phyloP scores from a whole-genome alignment of 495 filamentous ascomycete species.

The Melanomma pulvis-pyrius region DNA sequence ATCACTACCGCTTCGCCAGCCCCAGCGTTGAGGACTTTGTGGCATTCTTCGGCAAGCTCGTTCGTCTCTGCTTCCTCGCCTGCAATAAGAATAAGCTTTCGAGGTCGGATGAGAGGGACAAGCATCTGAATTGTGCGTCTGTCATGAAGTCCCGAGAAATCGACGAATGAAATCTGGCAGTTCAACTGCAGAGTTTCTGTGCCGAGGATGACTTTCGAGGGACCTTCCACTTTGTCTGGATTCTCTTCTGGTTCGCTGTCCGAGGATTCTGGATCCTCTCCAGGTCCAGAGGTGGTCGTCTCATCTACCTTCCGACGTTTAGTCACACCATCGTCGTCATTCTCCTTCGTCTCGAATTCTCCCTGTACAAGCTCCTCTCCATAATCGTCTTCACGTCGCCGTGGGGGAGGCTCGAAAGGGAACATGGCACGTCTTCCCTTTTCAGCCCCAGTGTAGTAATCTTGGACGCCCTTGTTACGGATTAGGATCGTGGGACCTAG shows the following conservation, averaged over 20 bases:
- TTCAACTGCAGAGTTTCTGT: conserved; percentile 65
- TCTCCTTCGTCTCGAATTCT: conserved; percentile 89
- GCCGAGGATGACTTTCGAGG: conserved; percentile 70
- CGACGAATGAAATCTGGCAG: conserved; percentile 79
- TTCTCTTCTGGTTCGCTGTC: conserved; percentile 55
- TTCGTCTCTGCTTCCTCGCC: conserved; percentile 77
- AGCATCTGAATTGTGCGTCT: conserved; percentile 91
- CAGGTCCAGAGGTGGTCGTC: not conserved
- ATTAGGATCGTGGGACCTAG: conserved; percentile 88
- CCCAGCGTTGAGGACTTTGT: conserved; percentile 66
- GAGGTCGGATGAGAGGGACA: conserved; percentile 88
- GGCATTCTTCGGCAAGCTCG: conserved; percentile 76
- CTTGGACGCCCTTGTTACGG: conserved; percentile 82
- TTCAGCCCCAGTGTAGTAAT: conserved; percentile 90
- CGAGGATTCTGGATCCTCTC: conserved; percentile 36
- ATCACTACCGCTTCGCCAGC: conserved; percentile 48
- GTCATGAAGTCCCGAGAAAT: conserved; percentile 91
- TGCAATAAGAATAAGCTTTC: conserved; percentile 86
- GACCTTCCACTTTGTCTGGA: conserved; percentile 60
- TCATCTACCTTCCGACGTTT: conserved; percentile 49
- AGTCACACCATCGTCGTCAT: conserved; percentile 34
- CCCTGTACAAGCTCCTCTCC: conserved; percentile 92
- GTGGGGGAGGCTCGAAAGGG: no score
- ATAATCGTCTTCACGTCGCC: conserved; percentile 84
- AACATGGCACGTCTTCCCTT: conserved; percentile 98